Base-by-base conservation (phyloP, 192 early-diverging fungal genomes). In the Coemansia sp. region DNA sequence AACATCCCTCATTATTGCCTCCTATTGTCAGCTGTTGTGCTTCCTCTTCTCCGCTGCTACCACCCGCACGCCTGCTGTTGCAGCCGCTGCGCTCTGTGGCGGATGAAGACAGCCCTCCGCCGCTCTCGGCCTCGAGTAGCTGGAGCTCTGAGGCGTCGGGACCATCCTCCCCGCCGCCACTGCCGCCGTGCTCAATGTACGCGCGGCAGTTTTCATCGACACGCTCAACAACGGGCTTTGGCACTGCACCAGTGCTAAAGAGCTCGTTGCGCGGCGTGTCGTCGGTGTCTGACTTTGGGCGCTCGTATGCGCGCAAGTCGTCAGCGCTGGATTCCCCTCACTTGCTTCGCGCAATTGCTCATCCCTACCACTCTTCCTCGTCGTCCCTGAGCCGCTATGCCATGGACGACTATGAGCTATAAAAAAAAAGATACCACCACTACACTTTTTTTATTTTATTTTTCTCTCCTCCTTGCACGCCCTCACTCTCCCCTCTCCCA, bases 121-220 rank as follows among this genome's bases (percentile, higher is more conserved):
- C 79, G 51, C 73, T 73, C 25, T 73, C 79, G 6, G 66, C 70
- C 20, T 62, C 60, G 8, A 57, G 73, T 60, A 72, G 73, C 65
- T 76, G 79, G 79, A 56, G 56, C 43, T 72, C 79, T 39, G 73
- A 76, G 32, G 67, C 64, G 27, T 66, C 51, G 51, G 51, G 51
- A 31, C 51, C 51, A 31, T 54, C 51, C 51, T 54, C 51, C 51
- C 51, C 51, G 51, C 51, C 51, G 14, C 51, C 51, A 6, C 62
- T 65, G 19, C 51, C 51, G 9, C 62, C 63, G 19, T 61, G 42
- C n/a, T 54, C 72, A 41, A 17, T 58, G 7, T 74, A 73, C 60
- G 64, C 79, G 14, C 79, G 79, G 10, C 65, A 73, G 37, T 76
- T 81, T 42, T 72, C 78, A 40, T 71, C 73, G 22, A 70, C 78